Base-by-base conservation (phyloP, 352 stramenopile species). In the Phytophthora cactorum region DNA sequence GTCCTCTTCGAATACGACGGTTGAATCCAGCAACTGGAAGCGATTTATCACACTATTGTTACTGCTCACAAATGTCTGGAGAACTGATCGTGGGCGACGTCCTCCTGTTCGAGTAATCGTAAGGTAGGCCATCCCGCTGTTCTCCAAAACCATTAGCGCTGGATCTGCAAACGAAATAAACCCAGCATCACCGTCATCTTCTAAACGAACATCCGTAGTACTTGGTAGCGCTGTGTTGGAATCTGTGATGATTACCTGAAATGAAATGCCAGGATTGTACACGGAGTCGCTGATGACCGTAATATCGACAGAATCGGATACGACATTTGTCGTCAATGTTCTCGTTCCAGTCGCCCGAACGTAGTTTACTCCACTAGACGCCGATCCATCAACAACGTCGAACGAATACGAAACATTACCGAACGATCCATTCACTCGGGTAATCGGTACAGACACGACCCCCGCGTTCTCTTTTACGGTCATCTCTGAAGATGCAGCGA, bases 111-210 rank as follows among this genome's bases (percentile, higher is more conserved):
- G 74, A 11, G 60, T 63, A 8, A 91, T 68, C 2, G 45, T 49
- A 2, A 90, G 31, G 11, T 15, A 53, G 29, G 66, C 52, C 5
- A 53, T 51, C 10, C 66, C 74, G 8, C 49, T 53, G 55, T 77
- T 85, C 49, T 90, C 82, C 6, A 82, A 60, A 11, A 73, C 50
- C 0, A 8, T 11, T n/a, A 70, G 58, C 4, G 46, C 28, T 28
- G 62, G 4, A 14, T 53, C 49, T 3, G 25, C 52, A 56, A 91
- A 91, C 2, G 72, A 78, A 27, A 91, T 58, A 17, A 66, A 79
- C 9, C 82, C 82, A 10, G 80, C 82, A 41, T 91, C 81, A 2
- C 79, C 79, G 53, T 91, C 76, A 27, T 91, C 82, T 5, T 51
- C 32, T 6, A 91, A 59, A 12, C 65, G 47, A 9, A 91, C 56